phyloP scores from a whole-genome alignment of 139 green algal genomes.

The Chlamydomonas schloesseri region DNA sequence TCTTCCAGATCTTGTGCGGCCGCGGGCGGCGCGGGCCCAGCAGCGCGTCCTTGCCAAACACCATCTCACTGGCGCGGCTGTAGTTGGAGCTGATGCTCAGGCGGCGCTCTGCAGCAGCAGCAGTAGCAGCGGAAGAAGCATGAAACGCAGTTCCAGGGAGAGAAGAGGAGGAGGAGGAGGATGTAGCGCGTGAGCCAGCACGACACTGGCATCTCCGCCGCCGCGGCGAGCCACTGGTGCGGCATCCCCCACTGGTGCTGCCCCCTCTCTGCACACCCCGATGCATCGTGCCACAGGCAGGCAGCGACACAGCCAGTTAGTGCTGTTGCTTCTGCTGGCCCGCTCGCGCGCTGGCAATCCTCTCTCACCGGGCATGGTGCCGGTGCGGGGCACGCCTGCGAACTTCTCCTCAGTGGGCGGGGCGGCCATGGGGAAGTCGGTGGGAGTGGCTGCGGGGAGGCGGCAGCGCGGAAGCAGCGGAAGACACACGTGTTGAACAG shows the following conservation, averaged over 20 bases:
- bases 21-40: constrained; percentile 63
- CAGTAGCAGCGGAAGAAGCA: not conserved
- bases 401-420: not conserved
- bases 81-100: constrained; percentile 42
- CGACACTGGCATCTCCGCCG: no score
- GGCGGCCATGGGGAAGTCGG: constrained; percentile 14
- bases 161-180: no score
- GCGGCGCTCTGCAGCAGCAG: constrained; percentile 22
- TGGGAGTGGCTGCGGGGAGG: not conserved
- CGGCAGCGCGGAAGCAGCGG: not conserved
- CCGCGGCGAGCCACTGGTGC: no score
- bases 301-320: no score
- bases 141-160: no score
- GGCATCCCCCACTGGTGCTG: no score
- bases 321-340: no score
- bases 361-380: constrained; percentile 6
- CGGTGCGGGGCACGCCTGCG: not conserved
- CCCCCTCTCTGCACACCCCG: no score
- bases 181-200: no score
- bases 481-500: not conserved
- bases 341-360: no score
- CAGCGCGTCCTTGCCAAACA: constrained; percentile 47
- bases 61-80: constrained; percentile 38
- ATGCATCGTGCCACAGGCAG: no score
- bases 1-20: constrained; percentile 74